A percentile compares a stretch with the other conserved stretches of the same genome.
Conservation (phyloP, 768 basidiomycete species). For the Amanita rubescens region DNA sequence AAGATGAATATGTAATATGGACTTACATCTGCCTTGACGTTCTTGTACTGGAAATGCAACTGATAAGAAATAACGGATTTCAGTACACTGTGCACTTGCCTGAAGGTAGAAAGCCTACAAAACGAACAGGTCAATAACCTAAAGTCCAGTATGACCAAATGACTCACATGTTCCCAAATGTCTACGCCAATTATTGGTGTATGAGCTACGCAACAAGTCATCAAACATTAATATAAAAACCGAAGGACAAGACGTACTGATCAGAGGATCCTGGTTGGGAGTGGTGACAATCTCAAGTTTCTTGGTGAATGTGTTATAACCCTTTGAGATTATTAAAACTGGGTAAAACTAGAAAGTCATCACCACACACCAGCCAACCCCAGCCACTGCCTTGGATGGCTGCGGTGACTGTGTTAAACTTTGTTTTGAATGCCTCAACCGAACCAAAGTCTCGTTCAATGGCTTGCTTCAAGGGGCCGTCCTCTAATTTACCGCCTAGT, state of each 20-base stretch:
- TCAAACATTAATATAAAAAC: neutral
- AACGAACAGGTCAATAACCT: slow-evolving; percentile 7
- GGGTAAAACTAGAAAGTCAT: neutral
- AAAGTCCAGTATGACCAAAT: slow-evolving; percentile 10
- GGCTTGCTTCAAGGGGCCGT: slow-evolving; percentile 68
- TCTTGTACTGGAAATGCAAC: slow-evolving; percentile 57
- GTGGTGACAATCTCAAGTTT: slow-evolving; percentile 90
- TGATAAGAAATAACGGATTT: neutral
- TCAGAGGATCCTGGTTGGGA: slow-evolving; percentile 90
- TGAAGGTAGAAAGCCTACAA: slow-evolving; percentile 65
- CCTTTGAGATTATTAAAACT: slow-evolving; percentile 32
- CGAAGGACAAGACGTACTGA: slow-evolving; percentile 19
- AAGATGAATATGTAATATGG: neutral
- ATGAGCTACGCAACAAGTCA: slow-evolving; percentile 48
- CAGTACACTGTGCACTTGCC: slow-evolving; percentile 21
- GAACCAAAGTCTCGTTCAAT: slow-evolving; percentile 81
- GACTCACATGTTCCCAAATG: slow-evolving; percentile 88
- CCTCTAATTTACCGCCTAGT: slow-evolving; percentile 57
- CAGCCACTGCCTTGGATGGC: slow-evolving; percentile 96
- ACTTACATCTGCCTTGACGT: slow-evolving; percentile 90
- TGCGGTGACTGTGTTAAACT: slow-evolving; percentile 81
- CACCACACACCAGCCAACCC: slow-evolving; percentile 82
- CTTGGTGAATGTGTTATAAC: slow-evolving; percentile 56
- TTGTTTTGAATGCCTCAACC: slow-evolving; percentile 78
- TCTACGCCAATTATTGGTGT: slow-evolving; percentile 92